Evolutionary conservation across 2,329 filamentous ascomycete genomes (phyloP), one percentile per base, ranked within the genome.

Genomic region (Chrysosporium keratinophilum): DNA sequence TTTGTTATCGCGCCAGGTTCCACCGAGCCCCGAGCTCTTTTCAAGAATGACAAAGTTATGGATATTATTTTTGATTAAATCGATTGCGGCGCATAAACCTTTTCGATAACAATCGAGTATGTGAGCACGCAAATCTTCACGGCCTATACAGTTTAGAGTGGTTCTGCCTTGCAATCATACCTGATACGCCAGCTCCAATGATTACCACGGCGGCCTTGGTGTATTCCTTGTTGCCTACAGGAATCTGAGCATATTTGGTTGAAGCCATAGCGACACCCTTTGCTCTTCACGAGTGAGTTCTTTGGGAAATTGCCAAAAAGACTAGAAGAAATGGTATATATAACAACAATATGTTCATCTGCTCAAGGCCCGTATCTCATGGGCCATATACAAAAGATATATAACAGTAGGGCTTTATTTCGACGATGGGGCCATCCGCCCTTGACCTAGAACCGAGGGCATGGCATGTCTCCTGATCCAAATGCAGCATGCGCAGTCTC

Each of bases 71-170:
- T 73, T 75, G 59, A 81, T 72, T 40, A 82, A 67, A 52, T 81
- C 76, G 54, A 81, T 81, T 12, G 78, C 78, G 62, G 74, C 76
- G 59, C 77, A 79, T 62, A 80, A 73, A 33, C 78, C 77, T 67
- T 37, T 41, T 9, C 17, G 20, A 11, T 15, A 48, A n/a, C 12
- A 28, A 33, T 41, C 15, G 35, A 19, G 11, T 45, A 28, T 46
- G 34, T 19, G 40, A 37, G 15, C 35, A 42, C 11, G 46, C 11
- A 14, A n/a, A n/a, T 15, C 20, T 14, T 33, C n/a, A 6, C 15
- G n/a, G n/a, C n/a, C n/a, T n/a, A n/a, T 45, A 45, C 19, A 44
- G 41, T n/a, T 15, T 33, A 23, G 6, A 43, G n/a, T 20, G 9
- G 11, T 43, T 17, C 17, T 23, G n/a, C 28, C 33, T 19, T 15